Conservation (phyloP, 2,329 filamentous ascomycete genomes). For the Emericellopsis cladophorae region DNA sequence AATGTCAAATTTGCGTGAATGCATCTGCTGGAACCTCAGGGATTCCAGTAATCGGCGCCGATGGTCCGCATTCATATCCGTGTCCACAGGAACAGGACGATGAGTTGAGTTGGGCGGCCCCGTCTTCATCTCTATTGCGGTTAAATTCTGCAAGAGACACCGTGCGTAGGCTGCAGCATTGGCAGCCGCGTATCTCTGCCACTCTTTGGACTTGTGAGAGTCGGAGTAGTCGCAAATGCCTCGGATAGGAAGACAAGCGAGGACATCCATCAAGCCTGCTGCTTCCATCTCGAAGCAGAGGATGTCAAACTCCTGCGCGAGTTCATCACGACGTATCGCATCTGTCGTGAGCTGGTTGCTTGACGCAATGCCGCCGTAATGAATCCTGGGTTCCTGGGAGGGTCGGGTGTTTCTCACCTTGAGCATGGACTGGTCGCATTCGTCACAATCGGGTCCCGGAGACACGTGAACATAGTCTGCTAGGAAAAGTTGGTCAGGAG, state of each 20-base stretch:
- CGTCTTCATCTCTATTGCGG: neutral
- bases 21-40: neutral
- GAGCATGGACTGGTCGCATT: conserved; percentile 3
- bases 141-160: conserved; percentile 1
- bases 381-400: conserved; percentile 1
- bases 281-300: conserved; percentile 17
- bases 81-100: neutral
- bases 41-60: neutral
- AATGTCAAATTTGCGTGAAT: conserved; percentile 3
- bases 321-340: conserved; percentile 7
- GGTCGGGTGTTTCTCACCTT: neutral
- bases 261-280: conserved; percentile 10
- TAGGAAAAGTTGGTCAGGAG: conserved; percentile 1
- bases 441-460: neutral
- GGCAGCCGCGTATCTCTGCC: conserved; percentile 20
- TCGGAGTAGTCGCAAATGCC: conserved; percentile 26
- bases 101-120: neutral
- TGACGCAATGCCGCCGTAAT: conserved; percentile 8
- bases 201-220: conserved; percentile 21
- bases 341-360: conserved; percentile 10
- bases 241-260: conserved; percentile 19
- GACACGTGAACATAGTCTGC: neutral
- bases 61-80: neutral
- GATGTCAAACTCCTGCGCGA: conserved; percentile 3
- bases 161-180: conserved; percentile 13